These are phyloP conservation scores for Wickerhamomyces bovis DNA, from an alignment of 805 yeast genomes.

Conservation along the genomic window DNA sequence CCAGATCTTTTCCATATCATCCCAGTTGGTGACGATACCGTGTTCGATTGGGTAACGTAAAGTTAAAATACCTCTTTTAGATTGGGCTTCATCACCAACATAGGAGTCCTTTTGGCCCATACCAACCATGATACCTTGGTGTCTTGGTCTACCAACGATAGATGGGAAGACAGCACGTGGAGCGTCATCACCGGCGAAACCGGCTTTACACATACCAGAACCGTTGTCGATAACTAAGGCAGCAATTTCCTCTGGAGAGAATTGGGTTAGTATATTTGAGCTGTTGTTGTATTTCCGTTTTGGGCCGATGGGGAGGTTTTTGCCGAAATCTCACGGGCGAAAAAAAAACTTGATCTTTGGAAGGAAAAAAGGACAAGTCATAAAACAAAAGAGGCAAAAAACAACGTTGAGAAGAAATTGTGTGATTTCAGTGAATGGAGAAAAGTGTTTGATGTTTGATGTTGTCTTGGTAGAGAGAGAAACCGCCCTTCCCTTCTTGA, in stretches of 20 bases:
- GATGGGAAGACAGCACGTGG: slow-evolving; percentile 99
- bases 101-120: slow-evolving; percentile 99
- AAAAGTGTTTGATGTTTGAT: no score
- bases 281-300: slow-evolving; percentile 16
- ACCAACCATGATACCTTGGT: slow-evolving; percentile 99
- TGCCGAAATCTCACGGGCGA: slow-evolving; percentile 15
- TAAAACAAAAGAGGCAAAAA: no score
- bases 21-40: slow-evolving; percentile 99
- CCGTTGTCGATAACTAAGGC: slow-evolving; percentile 92
- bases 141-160: slow-evolving; percentile 99
- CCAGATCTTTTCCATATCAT: slow-evolving; percentile 99
- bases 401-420: no score
- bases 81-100: slow-evolving; percentile 99
- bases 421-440: no score
- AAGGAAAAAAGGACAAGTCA: no score
- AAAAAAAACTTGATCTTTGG: no score
- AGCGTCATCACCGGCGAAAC: slow-evolving; percentile 99
- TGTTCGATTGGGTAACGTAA: slow-evolving; percentile 99
- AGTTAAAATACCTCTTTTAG: slow-evolving; percentile 99
- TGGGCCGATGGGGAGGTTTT: slow-evolving; percentile 19
- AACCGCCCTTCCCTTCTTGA: no score
- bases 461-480: no score
- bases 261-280: slow-evolving; percentile 28
- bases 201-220: slow-evolving; percentile 99
- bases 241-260: slow-evolving; percentile 18